These are phyloP conservation scores for Ophiorrhiza pumila DNA, from an alignment of 257 asterid genomes.

Conservation along the genomic window DNA sequence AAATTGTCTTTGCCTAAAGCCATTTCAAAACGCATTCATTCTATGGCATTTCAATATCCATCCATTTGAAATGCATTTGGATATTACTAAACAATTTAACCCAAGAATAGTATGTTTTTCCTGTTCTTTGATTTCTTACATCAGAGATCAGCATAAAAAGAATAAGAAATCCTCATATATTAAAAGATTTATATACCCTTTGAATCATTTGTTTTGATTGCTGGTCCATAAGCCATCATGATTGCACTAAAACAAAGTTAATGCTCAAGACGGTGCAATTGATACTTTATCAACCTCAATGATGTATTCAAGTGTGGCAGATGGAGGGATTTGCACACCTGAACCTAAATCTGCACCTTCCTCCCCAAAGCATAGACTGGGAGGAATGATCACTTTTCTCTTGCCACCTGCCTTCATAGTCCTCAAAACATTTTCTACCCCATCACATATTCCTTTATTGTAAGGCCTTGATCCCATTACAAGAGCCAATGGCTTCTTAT, in stretches of 20 bases:
- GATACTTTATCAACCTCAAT: conserved; percentile 76
- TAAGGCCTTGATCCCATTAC: conserved; percentile 87
- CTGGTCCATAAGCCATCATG: neutral
- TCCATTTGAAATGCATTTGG: neutral
- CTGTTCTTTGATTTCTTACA: neutral
- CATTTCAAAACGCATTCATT: too few species aligned
- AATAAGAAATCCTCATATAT: neutral
- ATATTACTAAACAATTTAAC: neutral
- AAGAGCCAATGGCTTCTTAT: conserved; percentile 59
- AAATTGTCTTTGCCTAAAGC: neutral
- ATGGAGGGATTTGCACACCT: conserved; percentile 64
- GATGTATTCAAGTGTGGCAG: conserved; percentile 70
- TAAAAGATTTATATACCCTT: neutral
- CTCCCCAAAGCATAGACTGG: conserved; percentile 70
- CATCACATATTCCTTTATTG: conserved; percentile 79
- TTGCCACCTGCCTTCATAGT: conserved; percentile 79
- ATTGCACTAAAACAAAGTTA: neutral
- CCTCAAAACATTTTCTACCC: conserved; percentile 53
- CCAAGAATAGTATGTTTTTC: neutral
- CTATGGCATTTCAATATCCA: neutral
- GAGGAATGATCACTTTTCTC: conserved; percentile 65
- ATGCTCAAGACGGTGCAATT: conserved; percentile 67
- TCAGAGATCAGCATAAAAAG: neutral
- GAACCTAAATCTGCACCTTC: conserved; percentile 84
- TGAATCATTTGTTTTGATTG: neutral